Conservation (phyloP, 2,329 filamentous ascomycete species). For the Phyllosticta citrichinensis region DNA sequence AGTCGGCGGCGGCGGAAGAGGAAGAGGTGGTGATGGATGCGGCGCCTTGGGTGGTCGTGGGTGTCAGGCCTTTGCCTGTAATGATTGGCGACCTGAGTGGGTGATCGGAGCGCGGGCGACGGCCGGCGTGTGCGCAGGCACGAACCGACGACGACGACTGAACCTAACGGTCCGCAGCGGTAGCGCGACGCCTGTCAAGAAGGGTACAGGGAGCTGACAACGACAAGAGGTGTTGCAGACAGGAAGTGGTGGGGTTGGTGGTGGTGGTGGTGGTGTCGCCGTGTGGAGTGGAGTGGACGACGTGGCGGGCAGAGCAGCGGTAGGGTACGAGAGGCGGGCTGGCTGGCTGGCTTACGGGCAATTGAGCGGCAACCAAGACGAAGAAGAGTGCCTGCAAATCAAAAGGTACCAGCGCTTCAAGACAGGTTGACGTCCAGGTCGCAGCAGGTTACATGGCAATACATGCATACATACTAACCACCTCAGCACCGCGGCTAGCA, state of each 20-base stretch:
- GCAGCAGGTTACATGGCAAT: too few relatives aligned
- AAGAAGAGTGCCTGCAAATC: neutral
- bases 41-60: slow-evolving; percentile 12
- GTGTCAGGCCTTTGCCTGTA: neutral
- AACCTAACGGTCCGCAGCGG: neutral
- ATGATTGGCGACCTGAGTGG: slow-evolving; percentile 3
- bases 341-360: too few relatives aligned
- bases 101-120: neutral
- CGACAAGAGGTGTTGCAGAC: neutral
- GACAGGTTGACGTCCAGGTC: neutral
- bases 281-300: neutral
- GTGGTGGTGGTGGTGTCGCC: neutral
- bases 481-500: too few relatives aligned
- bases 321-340: neutral
- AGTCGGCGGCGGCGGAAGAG: slow-evolving; percentile 6
- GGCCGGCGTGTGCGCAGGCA: neutral
- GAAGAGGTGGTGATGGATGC: slow-evolving; percentile 17
- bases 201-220: too few relatives aligned
- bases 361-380: too few relatives aligned
- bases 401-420: neutral
- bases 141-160: neutral
- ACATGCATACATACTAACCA: too few relatives aligned
- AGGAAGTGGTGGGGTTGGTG: neutral
- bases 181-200: neutral
- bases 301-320: neutral